Conservation (phyloP, 345 rosid species). For the Stellera chamaejasme region DNA sequence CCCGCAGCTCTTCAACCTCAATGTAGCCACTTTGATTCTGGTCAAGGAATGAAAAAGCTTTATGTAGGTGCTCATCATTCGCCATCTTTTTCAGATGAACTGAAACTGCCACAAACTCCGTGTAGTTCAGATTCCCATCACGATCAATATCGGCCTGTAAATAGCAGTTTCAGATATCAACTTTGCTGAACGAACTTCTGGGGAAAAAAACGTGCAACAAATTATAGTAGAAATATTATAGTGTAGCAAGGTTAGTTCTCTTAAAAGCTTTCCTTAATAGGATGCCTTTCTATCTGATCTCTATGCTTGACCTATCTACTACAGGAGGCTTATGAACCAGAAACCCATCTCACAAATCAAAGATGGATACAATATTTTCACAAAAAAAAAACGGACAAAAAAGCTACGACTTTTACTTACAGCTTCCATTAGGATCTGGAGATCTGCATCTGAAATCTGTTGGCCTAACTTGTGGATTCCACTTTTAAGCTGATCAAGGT, state of each 20-base stretch:
- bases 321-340: too few relatives aligned
- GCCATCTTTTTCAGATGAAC: conserved; percentile 77
- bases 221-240: too few relatives aligned
- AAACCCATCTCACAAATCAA: not conserved
- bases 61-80: conserved; percentile 74
- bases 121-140: conserved; percentile 57
- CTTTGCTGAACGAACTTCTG: not conserved
- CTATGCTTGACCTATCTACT: too few relatives aligned
- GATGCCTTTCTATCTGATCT: too few relatives aligned
- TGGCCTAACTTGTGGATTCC: conserved; percentile 77
- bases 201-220: not conserved
- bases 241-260: too few relatives aligned
- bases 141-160: conserved; percentile 79
- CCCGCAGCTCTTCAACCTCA: conserved; percentile 70
- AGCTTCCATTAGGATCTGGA: conserved; percentile 77
- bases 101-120: conserved; percentile 73
- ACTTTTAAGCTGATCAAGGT: conserved; percentile 53
- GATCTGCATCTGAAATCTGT: conserved; percentile 57
- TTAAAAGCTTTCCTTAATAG: too few relatives aligned
- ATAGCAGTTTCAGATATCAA: conserved; percentile 8
- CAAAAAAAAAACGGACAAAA: too few relatives aligned
- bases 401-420: conserved; percentile 28
- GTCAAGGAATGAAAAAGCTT: conserved; percentile 80
- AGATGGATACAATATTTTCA: not conserved
- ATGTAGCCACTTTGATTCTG: conserved; percentile 63